Evolutionary conservation across 2,329 filamentous ascomycete species (phyloP).

Genomic region (Fusarium sp.): DNA sequence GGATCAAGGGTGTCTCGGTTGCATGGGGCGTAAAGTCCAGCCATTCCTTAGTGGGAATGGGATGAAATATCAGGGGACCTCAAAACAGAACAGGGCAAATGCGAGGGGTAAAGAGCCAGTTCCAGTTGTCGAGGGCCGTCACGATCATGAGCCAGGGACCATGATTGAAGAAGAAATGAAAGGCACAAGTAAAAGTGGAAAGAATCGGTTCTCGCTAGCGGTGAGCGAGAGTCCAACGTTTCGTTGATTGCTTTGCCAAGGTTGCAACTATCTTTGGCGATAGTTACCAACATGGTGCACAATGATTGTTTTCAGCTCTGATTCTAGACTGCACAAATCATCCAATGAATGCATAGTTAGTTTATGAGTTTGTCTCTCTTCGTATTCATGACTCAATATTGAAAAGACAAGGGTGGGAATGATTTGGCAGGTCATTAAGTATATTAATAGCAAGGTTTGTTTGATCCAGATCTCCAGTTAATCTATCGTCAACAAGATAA

Average conservation of each 20-base stretch:
- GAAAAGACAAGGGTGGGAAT: neutral
- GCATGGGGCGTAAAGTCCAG: conserved; percentile 7
- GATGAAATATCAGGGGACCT: conserved; percentile 1
- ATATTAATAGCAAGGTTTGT: conserved; percentile 22
- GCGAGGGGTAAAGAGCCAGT: conserved; percentile 12
- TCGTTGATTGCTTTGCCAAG: conserved; percentile 12
- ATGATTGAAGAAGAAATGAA: conserved; percentile 10
- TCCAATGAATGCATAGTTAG: neutral
- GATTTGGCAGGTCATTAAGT: neutral
- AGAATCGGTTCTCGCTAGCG: conserved; percentile 2
- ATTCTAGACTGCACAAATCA: neutral
- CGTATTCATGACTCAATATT: neutral
- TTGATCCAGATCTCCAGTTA: conserved; percentile 21
- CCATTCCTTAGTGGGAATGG: conserved; percentile 5
- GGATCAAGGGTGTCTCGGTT: conserved; percentile 24
- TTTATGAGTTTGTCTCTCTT: neutral
- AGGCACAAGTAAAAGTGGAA: conserved; percentile 2
- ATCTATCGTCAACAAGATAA: conserved; percentile 23
- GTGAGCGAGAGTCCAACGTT: conserved; percentile 22
- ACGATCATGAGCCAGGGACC: conserved; percentile 1
- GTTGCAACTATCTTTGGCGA: conserved; percentile 16
- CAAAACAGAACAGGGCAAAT: neutral
- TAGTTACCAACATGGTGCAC: neutral
- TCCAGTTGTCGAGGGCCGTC: conserved; percentile 5
- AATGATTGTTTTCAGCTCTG: neutral